These are phyloP conservation scores for Narthecium ossifragum DNA, from an alignment of 106 monocot genomes.

Conservation along the genomic window DNA sequence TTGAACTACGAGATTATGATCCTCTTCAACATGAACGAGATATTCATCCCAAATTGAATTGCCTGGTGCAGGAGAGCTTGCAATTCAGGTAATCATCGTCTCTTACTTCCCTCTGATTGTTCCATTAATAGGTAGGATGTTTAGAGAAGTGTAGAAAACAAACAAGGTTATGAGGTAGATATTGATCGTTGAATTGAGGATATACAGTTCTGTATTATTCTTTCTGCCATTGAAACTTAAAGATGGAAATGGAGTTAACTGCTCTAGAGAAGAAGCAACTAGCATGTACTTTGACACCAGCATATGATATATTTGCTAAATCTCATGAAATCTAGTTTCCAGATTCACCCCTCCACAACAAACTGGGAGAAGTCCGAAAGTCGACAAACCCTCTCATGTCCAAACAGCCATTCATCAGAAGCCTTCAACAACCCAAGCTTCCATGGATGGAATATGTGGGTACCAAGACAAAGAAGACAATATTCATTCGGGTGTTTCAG, in stretches of 20 bases:
- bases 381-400: not conserved
- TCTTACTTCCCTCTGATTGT: not conserved
- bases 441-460: conserved; percentile 11
- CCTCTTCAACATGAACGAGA: conserved; percentile 83
- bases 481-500: conserved; percentile 19
- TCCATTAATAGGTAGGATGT: not conserved
- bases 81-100: conserved; percentile 55
- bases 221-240: not conserved
- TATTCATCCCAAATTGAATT: conserved; percentile 58
- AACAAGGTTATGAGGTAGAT: not conserved
- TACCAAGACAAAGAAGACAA: conserved; percentile 23
- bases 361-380: not conserved
- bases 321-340: conserved; percentile 8
- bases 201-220: too few relatives aligned
- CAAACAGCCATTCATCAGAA: conserved; percentile 16
- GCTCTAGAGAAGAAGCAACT: too few relatives aligned
- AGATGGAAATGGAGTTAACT: too few relatives aligned
- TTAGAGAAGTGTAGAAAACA: too few relatives aligned
- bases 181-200: too few relatives aligned
- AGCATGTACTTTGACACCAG: too few relatives aligned
- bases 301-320: too few relatives aligned
- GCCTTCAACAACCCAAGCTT: conserved; percentile 12
- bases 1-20: conserved; percentile 69
- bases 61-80: conserved; percentile 77
- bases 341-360: conserved; percentile 30